Evolutionary conservation across 73 alveolate genomes (phyloP).

Genomic region (Paramecium primaurelia): DNA sequence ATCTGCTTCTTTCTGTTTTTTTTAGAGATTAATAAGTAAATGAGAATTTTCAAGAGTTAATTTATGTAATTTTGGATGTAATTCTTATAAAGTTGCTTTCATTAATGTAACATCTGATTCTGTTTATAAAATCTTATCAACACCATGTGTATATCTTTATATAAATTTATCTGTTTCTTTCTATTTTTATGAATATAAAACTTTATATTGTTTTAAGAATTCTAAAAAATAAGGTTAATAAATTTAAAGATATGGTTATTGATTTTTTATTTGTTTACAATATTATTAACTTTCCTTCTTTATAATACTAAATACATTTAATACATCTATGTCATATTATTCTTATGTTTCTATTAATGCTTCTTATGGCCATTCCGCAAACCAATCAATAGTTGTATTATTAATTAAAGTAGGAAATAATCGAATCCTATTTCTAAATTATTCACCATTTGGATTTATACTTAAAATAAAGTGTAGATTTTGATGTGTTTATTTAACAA

Average conservation of each 20-base stretch:
- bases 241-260: slow-evolving; percentile 74
- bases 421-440: slow-evolving; percentile 64
- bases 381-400: slow-evolving; percentile 74
- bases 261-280: slow-evolving; percentile 80
- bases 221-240: slow-evolving; percentile 98
- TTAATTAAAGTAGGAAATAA: slow-evolving; percentile 71
- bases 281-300: slow-evolving; percentile 90
- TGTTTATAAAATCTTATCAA: slow-evolving; percentile 84
- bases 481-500: slow-evolving; percentile 54
- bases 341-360: slow-evolving; percentile 62
- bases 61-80: slow-evolving; percentile 84
- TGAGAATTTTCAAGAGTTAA: slow-evolving; percentile 68
- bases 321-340: slow-evolving; percentile 59
- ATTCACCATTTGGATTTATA: slow-evolving; percentile 64
- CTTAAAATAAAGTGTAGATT: slow-evolving; percentile 61
- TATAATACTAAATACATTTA: slow-evolving; percentile 98
- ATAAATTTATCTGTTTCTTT: slow-evolving; percentile 51
- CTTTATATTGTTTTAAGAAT: slow-evolving; percentile 91
- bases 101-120: slow-evolving; percentile 81
- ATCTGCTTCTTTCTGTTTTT: slow-evolving; percentile 72
- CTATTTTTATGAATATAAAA: slow-evolving; percentile 61
- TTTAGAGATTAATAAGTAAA: slow-evolving; percentile 50
- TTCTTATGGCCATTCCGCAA: slow-evolving; percentile 71
- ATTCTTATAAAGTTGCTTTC: slow-evolving; percentile 80
- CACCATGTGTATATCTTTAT: slow-evolving; percentile 82